Conservation (phyloP, 2,329 filamentous ascomycete species). For the Penicillium sp. region DNA sequence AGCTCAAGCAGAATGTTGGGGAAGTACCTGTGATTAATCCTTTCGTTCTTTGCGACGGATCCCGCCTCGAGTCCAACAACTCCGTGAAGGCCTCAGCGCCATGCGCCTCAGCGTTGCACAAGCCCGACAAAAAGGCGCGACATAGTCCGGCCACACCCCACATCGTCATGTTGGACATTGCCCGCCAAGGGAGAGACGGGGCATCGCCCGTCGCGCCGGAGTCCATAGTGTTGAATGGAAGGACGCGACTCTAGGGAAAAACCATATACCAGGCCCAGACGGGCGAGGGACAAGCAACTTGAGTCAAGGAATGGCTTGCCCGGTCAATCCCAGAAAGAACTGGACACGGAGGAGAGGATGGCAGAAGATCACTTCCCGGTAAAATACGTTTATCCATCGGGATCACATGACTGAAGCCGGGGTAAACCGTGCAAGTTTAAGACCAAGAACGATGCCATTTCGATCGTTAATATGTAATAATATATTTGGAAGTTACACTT, state of each 20-base stretch:
- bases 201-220: conserved; percentile 44
- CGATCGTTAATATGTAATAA: background rate
- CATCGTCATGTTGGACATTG: conserved; percentile 73
- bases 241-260: conserved; percentile 19
- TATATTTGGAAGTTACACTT: background rate
- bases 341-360: conserved; percentile 1
- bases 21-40: conserved; percentile 79
- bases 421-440: conserved; percentile 7
- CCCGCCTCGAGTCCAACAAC: conserved; percentile 70
- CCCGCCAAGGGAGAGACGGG: conserved; percentile 61
- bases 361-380: conserved; percentile 14
- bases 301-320: conserved; percentile 9
- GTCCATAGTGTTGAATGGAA: conserved; percentile 37
- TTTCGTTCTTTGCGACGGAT: conserved; percentile 65
- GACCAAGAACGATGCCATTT: background rate
- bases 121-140: conserved; percentile 70
- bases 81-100: conserved; percentile 75
- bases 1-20: background rate
- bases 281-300: background rate
- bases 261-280: conserved; percentile 22
- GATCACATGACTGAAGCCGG: conserved; percentile 26
- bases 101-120: conserved; percentile 74
- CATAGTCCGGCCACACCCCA: conserved; percentile 70
- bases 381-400: conserved; percentile 15
- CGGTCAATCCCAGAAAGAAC: conserved; percentile 3